Percentiles rank a stretch among this genome's conserved stretches.
phyloP scores from a whole-genome alignment of 352 stramenopile species.

The Phytophthora tentaculata region DNA sequence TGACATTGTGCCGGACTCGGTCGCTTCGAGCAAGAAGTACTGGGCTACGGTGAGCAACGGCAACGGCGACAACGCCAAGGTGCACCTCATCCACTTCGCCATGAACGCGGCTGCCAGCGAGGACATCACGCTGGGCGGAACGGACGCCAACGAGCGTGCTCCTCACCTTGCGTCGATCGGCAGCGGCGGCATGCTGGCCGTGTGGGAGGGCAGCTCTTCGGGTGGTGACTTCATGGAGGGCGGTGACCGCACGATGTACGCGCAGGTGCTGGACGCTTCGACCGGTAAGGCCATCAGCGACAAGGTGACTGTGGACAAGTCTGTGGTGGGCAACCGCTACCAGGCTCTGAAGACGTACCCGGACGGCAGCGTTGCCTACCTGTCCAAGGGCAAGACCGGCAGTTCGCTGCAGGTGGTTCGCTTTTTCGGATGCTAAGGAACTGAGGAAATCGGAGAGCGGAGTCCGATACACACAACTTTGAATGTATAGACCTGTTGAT shows the following conservation, averaged over 20 bases:
- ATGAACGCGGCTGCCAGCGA: too few species aligned
- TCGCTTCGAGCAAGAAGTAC: too few species aligned
- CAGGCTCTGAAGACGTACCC: constrained; percentile 59
- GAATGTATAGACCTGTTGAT: constrained; percentile 19
- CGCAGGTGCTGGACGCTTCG: constrained; percentile 50
- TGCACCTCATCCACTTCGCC: too few species aligned
- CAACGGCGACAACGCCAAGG: too few species aligned
- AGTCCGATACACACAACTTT: constrained; percentile 13
- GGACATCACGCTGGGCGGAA: too few species aligned
- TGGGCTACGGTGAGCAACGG: too few species aligned
- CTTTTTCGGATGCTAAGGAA: constrained; percentile 47
- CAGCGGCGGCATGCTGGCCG: constrained; percentile 44
- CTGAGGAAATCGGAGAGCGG: constrained; percentile 26
- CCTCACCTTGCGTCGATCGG: constrained; percentile 30
- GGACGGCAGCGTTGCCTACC: constrained; percentile 58
- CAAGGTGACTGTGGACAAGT: constrained; percentile 49
- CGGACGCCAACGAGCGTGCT: too few species aligned
- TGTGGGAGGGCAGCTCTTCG: constrained; percentile 51
- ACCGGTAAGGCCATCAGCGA: constrained; percentile 51
- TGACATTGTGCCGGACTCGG: too few species aligned
- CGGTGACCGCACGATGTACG: constrained; percentile 48
- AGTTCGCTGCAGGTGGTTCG: constrained; percentile 58
- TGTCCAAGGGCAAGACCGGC: constrained; percentile 47
- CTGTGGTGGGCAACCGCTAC: constrained; percentile 65
- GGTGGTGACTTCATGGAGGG: constrained; percentile 42